Evolutionary conservation across 129 eudicot genomes (phyloP).

Genomic region (Saposhnikovia divaricata): DNA sequence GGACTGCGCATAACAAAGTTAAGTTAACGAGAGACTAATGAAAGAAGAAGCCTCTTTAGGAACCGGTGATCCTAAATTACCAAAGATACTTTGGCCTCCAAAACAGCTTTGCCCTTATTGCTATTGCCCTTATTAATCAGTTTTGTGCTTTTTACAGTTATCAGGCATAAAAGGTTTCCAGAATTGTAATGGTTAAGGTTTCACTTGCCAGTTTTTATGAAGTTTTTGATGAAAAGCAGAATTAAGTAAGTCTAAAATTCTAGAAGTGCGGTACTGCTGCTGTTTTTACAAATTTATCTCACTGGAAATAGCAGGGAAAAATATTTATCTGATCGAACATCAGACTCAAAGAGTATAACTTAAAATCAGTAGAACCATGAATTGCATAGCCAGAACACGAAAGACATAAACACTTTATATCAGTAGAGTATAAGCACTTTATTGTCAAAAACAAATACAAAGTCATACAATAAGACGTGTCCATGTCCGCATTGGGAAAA

Average conservation of each 20-base stretch:
- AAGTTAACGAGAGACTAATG: constrained; percentile 64
- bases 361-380: constrained; percentile 58
- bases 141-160: not conserved
- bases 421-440: too few relatives aligned
- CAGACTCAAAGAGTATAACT: constrained; percentile 52
- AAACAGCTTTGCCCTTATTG: constrained; percentile 80
- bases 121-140: constrained; percentile 8
- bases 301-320: too few relatives aligned
- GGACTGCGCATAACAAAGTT: constrained; percentile 88
- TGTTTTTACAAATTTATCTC: too few relatives aligned
- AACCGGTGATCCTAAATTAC: constrained; percentile 80
- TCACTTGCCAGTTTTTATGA: not conserved
- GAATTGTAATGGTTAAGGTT: not conserved
- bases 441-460: too few relatives aligned
- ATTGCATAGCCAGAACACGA: constrained; percentile 30
- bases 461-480: too few relatives aligned
- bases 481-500: too few relatives aligned
- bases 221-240: not conserved
- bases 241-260: not conserved
- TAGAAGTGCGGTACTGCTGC: too few relatives aligned
- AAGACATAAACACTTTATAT: not conserved
- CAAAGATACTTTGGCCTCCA: constrained; percentile 78
- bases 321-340: not conserved
- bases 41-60: constrained; percentile 54
- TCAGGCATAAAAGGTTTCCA: not conserved